Base-by-base conservation (phyloP, 345 rosid genomes). In the Corchorus olitorius region DNA sequence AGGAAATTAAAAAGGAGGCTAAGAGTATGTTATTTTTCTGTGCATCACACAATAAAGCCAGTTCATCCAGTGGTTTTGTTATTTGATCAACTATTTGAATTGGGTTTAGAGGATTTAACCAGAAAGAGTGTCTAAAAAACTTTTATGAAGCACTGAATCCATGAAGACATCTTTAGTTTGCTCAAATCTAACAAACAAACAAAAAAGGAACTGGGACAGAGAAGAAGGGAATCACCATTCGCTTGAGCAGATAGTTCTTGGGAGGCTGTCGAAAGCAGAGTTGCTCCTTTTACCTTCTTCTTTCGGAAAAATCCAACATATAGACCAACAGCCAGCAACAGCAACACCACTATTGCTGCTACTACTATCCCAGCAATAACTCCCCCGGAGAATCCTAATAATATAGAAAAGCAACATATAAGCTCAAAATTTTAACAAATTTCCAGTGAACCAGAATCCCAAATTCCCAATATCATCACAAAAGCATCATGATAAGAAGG, bases 311-410 rank as follows among this genome's bases (percentile, higher is more conserved):
- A 71, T 81, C 81, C 82, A 66, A 76, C 52, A 48, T 86, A 91
- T 9, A 86, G 2, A 61, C 83, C 52, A 39, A 75, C 83, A 22
- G 83, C 92, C 49, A 87, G 34, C 39, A 90, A 85, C 60, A 83
- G 61, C 66, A 87, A 67, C 55, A 33, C 85, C 37, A 78, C 84
- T 56, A 83, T 81, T 56, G 77, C 92, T 75, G 85, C 97, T 43
- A 87, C 19, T 45, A 81, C 78, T 73, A 96, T 90, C 79, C 93
- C 94, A 70, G 86, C 93, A 60, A 93, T 86, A 78, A 43, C 84
- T 80, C 97, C 97, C 74, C 77, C 87, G 17, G 85, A 75, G 53
- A 86, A 27, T 77, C 97, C 94, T 91, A 91, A 83, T 85, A 27
- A 27, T 65, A 77, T 55, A 72, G n/a, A 81, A 66, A 65, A 70